These are phyloP conservation scores for Solanum megistacrolobum DNA, from an alignment of 257 asterid species.

Conservation along the genomic window DNA sequence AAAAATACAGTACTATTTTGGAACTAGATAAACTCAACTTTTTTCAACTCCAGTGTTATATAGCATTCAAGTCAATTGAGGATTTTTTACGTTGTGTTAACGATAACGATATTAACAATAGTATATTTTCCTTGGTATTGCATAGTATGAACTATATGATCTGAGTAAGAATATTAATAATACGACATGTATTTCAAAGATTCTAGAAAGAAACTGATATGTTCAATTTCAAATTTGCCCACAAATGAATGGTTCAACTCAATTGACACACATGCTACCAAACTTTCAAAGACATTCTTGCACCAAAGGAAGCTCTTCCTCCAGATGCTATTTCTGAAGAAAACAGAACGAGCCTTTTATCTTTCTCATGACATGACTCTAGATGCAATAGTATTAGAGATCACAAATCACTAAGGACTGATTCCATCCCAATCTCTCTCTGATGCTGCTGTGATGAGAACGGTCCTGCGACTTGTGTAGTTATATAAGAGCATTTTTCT, in stretches of 20 bases:
- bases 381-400: neutral
- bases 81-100: neutral
- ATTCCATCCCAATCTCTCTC: neutral
- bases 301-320: neutral
- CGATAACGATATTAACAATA: neutral
- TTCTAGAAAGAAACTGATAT: neutral
- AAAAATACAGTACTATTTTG: neutral
- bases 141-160: neutral
- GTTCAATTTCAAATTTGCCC: neutral
- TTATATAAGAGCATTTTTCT: neutral
- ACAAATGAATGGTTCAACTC: neutral
- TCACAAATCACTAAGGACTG: neutral
- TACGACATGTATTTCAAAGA: neutral
- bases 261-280: neutral
- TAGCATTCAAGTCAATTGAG: neutral
- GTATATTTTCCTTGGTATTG: neutral
- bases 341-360: neutral
- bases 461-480: neutral
- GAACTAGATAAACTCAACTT: neutral
- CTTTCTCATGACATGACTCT: neutral
- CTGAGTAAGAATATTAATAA: neutral
- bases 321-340: neutral
- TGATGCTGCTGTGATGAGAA: neutral
- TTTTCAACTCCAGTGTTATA: neutral
- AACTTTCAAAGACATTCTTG: neutral